Evolutionary conservation across 352 stramenopile species (phyloP).

Genomic region (Globisporangium abappressorium): DNA sequence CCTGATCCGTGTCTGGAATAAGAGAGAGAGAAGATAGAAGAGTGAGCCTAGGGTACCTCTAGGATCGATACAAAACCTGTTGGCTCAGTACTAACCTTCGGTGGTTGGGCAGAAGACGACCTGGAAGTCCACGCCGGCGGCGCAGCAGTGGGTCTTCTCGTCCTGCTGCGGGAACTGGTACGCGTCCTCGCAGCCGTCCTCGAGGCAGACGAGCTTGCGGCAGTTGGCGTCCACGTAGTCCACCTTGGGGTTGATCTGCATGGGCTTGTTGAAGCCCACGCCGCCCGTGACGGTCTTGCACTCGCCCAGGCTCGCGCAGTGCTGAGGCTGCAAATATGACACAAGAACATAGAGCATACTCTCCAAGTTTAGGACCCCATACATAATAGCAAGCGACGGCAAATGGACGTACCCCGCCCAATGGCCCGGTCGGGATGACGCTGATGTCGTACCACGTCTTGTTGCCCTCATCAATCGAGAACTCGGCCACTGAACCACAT

Average conservation of each 20-base stretch:
- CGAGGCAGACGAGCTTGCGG: conserved; percentile 44
- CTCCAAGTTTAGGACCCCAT: not conserved
- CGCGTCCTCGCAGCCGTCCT: conserved; percentile 50
- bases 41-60: not conserved
- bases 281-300: conserved; percentile 54
- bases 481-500: conserved; percentile 35
- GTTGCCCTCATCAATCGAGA: conserved; percentile 25
- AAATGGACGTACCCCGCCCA: conserved; percentile 26
- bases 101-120: conserved; percentile 47
- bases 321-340: conserved; percentile 27
- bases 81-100: not conserved
- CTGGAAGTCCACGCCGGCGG: conserved; percentile 27
- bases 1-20: conserved; percentile 1
- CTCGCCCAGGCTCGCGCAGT: conserved; percentile 41
- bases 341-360: not conserved
- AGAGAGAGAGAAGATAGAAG: not conserved
- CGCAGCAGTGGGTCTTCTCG: conserved; percentile 52
- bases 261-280: conserved; percentile 62
- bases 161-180: conserved; percentile 64
- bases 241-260: conserved; percentile 46
- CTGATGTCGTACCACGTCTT: conserved; percentile 45
- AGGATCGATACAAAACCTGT: not conserved
- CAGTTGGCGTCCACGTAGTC: conserved; percentile 23
- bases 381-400: not conserved
- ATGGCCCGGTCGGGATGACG: conserved; percentile 34